These are phyloP conservation scores for Dioszegia crocea DNA, from an alignment of 768 basidiomycete genomes.

Conservation along the genomic window DNA sequence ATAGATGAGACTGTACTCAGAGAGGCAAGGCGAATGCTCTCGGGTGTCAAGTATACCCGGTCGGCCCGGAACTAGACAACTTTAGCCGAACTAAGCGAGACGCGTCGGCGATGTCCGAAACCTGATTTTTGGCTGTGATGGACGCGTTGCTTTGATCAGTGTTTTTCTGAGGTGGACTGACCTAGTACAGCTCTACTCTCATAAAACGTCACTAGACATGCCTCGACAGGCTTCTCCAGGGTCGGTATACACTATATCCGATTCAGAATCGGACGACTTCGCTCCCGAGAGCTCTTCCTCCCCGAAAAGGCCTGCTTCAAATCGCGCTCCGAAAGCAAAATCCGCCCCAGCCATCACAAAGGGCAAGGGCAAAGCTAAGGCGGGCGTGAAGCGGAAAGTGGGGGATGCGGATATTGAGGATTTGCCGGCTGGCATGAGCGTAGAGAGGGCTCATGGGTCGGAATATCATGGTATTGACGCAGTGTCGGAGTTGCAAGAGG, in stretches of 20 bases:
- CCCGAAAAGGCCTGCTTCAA: neutral
- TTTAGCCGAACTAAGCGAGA: slow-evolving; percentile 3
- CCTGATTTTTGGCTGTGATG: no score
- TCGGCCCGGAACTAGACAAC: no score
- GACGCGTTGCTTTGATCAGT: no score
- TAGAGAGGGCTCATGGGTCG: slow-evolving; percentile 19
- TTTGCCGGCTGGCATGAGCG: slow-evolving; percentile 21
- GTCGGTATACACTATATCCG: slow-evolving; percentile 4
- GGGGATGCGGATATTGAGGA: slow-evolving; percentile 13
- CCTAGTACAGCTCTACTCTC: no score
- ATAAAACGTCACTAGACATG: neutral
- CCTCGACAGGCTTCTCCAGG: neutral
- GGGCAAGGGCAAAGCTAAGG: neutral
- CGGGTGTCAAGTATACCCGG: no score
- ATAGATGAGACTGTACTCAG: neutral
- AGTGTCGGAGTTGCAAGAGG: slow-evolving; percentile 27
- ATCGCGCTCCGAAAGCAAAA: neutral
- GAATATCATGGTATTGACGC: slow-evolving; percentile 26
- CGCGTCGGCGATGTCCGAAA: slow-evolving; percentile 6
- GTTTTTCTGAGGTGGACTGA: no score
- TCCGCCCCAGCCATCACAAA: neutral
- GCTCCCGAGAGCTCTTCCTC: neutral
- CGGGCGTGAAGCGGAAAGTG: neutral
- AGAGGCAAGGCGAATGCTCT: neutral
- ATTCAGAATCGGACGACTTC: slow-evolving; percentile 1